Evolutionary conservation across 2,329 filamentous ascomycete genomes (phyloP).

Genomic region (Xylariaceae sp.): DNA sequence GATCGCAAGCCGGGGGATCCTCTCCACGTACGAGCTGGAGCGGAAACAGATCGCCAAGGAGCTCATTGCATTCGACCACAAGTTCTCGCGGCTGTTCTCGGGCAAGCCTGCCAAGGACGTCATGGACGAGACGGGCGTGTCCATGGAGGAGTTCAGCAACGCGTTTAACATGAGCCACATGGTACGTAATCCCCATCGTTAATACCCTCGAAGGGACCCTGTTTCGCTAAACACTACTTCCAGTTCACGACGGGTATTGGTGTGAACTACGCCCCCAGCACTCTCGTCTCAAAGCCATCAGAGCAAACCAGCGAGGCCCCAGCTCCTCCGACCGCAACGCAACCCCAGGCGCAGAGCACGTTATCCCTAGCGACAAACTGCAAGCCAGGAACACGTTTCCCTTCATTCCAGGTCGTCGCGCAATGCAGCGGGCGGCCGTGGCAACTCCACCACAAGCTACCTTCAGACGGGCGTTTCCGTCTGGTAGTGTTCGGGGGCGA

Average conservation of each 20-base stretch:
- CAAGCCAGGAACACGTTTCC: conserved; percentile 54
- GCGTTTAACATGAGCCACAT: conserved; percentile 27
- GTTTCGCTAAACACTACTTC: neutral
- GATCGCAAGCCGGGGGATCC: conserved; percentile 32
- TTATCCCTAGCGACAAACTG: conserved; percentile 44
- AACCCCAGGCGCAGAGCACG: conserved; percentile 24
- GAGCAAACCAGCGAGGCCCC: neutral
- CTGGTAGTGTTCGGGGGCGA: conserved; percentile 61
- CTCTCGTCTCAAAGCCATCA: conserved; percentile 52
- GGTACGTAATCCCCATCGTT: conserved; percentile 6
- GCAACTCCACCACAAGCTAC: conserved; percentile 55
- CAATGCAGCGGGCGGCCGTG: conserved; percentile 53
- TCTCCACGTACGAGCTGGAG: conserved; percentile 43
- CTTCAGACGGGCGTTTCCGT: conserved; percentile 55
- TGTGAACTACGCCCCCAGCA: conserved; percentile 55
- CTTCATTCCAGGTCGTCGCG: conserved; percentile 55
- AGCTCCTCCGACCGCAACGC: neutral
- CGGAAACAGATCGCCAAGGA: conserved; percentile 54
- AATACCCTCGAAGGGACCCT: neutral
- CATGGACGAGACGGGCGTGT: conserved; percentile 53
- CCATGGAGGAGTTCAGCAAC: conserved; percentile 49
- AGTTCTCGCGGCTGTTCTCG: conserved; percentile 47
- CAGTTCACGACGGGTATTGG: conserved; percentile 30
- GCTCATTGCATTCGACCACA: conserved; percentile 54
- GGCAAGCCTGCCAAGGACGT: conserved; percentile 50